These are phyloP conservation scores for Corymbia calophylla DNA, from an alignment of 441 rosid genomes.

Conservation along the genomic window DNA sequence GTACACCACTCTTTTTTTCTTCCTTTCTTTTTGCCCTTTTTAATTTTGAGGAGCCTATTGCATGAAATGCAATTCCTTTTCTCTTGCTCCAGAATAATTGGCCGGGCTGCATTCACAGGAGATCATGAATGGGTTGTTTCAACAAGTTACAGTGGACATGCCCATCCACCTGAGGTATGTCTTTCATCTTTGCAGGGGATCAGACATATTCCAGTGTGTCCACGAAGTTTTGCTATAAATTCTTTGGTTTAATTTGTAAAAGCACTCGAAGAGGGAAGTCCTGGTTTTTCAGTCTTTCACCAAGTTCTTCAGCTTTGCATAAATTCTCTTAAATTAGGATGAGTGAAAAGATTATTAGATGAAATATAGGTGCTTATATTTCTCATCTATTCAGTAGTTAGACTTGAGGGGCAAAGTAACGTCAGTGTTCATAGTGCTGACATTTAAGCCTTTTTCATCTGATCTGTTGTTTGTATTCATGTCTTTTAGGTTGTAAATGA, in stretches of 20 bases:
- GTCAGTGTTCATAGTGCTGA: neutral
- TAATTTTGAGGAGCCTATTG: neutral
- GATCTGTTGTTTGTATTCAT: constrained; percentile 8
- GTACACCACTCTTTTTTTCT: constrained; percentile 23
- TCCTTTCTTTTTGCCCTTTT: neutral
- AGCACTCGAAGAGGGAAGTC: neutral
- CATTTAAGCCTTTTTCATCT: neutral
- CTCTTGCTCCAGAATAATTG: constrained; percentile 52
- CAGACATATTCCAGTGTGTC: neutral
- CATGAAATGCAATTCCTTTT: neutral
- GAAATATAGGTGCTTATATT: neutral
- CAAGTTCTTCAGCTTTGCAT: neutral
- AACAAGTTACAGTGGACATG: constrained; percentile 32
- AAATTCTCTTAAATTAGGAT: neutral
- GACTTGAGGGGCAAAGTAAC: neutral
- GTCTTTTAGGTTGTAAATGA: constrained; percentile 58
- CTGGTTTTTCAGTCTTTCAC: neutral
- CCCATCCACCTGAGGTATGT: constrained; percentile 73
- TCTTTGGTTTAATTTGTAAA: neutral
- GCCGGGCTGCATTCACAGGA: constrained; percentile 87
- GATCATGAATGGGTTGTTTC: constrained; percentile 82
- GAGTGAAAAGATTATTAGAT: neutral
- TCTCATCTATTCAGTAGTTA: neutral
- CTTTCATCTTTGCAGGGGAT: neutral
- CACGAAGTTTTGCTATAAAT: neutral